Evolutionary conservation across 306 rosid genomes (phyloP).

Genomic region (Vigna hirtella): DNA sequence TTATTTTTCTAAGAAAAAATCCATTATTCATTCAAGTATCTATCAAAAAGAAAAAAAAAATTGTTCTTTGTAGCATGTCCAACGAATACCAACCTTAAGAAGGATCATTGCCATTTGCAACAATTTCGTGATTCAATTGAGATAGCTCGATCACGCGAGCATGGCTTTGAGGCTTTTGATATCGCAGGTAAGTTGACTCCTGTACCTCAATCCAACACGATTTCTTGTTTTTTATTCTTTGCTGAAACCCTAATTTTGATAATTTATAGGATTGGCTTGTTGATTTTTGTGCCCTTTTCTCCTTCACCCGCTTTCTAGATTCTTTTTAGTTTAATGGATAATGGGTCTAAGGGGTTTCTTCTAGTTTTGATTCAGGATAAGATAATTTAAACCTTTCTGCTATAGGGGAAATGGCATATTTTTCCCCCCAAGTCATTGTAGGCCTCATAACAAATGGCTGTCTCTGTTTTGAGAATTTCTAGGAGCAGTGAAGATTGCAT

Average conservation of each 20-base stretch:
- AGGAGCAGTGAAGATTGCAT: neutral
- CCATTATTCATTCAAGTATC: too few relatives aligned
- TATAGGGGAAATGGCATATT: neutral
- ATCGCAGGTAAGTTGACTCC: conserved; percentile 57
- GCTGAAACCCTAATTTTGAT: neutral
- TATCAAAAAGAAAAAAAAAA: too few relatives aligned
- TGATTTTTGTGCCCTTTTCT: neutral
- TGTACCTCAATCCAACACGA: neutral
- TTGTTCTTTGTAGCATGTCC: neutral
- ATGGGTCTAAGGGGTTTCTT: neutral
- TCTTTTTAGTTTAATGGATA: neutral
- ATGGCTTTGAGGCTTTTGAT: conserved; percentile 76
- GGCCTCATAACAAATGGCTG: neutral
- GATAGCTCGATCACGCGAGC: conserved; percentile 19
- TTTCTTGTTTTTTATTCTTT: neutral
- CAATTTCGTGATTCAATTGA: neutral
- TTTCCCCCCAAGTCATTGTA: neutral
- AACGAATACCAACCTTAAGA: neutral
- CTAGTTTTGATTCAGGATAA: conserved; percentile 1
- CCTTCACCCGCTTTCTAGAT: neutral
- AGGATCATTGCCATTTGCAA: neutral
- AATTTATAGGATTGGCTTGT: neutral
- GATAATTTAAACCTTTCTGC: neutral
- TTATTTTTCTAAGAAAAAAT: too few relatives aligned
- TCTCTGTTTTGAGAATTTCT: neutral